Conservation (phyloP, 805 yeast genomes). For the Wilhelminamyces savonicus region DNA sequence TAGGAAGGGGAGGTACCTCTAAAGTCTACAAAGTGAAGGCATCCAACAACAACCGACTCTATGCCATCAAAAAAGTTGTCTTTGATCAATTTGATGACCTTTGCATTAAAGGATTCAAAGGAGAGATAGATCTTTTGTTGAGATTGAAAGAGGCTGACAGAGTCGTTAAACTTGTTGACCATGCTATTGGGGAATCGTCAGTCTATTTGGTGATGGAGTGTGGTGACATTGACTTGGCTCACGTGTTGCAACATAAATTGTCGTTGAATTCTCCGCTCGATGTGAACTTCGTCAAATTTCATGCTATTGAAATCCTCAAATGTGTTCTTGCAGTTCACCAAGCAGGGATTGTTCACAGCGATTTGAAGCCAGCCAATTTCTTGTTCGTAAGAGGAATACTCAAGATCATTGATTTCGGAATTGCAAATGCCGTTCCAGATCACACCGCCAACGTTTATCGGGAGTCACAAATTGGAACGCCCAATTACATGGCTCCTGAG, state of each 20-base stretch:
- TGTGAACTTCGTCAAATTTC: conserved; percentile 70
- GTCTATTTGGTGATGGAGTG: conserved; percentile 85
- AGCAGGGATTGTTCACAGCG: conserved; percentile 80
- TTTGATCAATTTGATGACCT: conserved; percentile 76
- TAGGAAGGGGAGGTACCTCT: conserved; percentile 92
- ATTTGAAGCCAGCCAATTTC: conserved; percentile 63
- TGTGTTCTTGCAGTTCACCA: conserved; percentile 88
- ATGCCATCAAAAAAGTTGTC: conserved; percentile 76
- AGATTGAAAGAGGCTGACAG: conserved; percentile 53
- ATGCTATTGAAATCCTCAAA: conserved; percentile 67
- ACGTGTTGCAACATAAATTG: conserved; percentile 57
- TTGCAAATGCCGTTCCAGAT: conserved; percentile 90
- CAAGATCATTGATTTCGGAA: conserved; percentile 92
- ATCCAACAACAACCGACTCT: conserved; percentile 44
- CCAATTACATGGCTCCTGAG: conserved; percentile 98
- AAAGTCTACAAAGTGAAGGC: conserved; percentile 78
- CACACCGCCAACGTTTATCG: conserved; percentile 86
- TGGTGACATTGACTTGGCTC: conserved; percentile 87
- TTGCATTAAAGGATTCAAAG: conserved; percentile 74
- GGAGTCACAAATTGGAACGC: conserved; percentile 90
- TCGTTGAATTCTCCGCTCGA: conserved; percentile 45
- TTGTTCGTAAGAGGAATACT: conserved; percentile 76
- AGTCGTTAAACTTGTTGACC: conserved; percentile 74
- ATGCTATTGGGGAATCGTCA: conserved; percentile 58
- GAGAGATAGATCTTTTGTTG: conserved; percentile 74